These are phyloP conservation scores for Blastocystis hominis DNA, from an alignment of 352 stramenopile species.

Conservation along the genomic window DNA sequence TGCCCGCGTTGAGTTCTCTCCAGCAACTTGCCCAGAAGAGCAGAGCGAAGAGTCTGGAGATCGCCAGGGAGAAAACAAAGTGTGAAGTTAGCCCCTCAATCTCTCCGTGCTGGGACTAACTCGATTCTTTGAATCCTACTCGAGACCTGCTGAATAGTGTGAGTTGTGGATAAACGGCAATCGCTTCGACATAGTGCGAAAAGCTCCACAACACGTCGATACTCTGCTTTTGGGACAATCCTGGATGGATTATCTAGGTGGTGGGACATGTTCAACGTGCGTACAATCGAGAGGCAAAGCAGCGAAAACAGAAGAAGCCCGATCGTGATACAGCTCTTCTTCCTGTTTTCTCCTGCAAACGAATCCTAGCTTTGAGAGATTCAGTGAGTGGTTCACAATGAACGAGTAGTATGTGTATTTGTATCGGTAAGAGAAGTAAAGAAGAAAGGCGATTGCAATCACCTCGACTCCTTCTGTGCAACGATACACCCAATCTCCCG, in stretches of 20 bases:
- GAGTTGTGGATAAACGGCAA: neutral
- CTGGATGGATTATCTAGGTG: neutral
- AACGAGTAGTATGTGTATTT: neutral
- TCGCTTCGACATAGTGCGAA: neutral
- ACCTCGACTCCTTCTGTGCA: neutral
- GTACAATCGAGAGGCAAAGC: neutral
- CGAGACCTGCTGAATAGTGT: neutral
- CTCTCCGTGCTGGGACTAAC: neutral
- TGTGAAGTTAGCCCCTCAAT: neutral
- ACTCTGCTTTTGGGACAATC: neutral
- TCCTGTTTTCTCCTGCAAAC: neutral
- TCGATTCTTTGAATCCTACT: neutral
- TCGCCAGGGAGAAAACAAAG: neutral
- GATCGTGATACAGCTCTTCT: neutral
- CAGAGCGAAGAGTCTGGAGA: neutral
- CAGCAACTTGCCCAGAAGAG: slow-evolving; percentile 24
- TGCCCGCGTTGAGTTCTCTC: neutral
- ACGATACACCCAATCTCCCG: slow-evolving; percentile 10
- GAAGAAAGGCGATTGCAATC: neutral
- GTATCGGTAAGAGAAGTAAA: neutral
- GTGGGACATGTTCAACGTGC: neutral
- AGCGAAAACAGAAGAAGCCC: neutral
- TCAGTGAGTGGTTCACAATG: neutral
- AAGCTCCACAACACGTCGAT: neutral
- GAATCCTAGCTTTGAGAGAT: neutral